phyloP scores from a whole-genome alignment of 176 grass and related monocot genomes.

The Hordeum vulgare region DNA sequence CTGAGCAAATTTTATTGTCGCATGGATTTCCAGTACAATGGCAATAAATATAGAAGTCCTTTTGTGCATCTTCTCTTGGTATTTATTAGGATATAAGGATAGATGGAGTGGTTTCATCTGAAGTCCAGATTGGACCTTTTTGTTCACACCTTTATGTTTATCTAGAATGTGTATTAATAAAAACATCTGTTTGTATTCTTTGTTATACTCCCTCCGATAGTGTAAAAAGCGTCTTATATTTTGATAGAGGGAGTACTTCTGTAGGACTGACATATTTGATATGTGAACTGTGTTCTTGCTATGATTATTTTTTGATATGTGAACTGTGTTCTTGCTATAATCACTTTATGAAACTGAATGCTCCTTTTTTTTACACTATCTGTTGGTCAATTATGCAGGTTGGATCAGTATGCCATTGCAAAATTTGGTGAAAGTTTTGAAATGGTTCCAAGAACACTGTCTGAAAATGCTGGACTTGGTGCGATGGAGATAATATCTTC shows the following conservation, averaged over 20 bases:
- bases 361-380: background rate
- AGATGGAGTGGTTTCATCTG: background rate
- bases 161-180: background rate
- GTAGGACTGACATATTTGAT: background rate
- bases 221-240: too few species aligned
- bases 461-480: constrained; percentile 87
- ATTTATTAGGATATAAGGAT: background rate
- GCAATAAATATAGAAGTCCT: background rate
- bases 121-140: background rate
- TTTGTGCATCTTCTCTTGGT: background rate
- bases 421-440: constrained; percentile 97
- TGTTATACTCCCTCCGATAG: background rate
- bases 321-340: too few species aligned
- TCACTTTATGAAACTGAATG: background rate
- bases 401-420: constrained; percentile 96
- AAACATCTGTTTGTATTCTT: background rate
- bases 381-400: constrained; percentile 40
- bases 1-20: too few species aligned
- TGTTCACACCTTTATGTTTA: background rate
- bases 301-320: background rate
- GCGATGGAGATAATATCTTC: constrained; percentile 97
- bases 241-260: background rate
- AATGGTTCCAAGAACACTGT: constrained; percentile 87
- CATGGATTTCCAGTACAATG: too few species aligned
- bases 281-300: background rate